phyloP scores from a whole-genome alignment of 164 flowering plant genomes.

The Dillenia suffruticosa region DNA sequence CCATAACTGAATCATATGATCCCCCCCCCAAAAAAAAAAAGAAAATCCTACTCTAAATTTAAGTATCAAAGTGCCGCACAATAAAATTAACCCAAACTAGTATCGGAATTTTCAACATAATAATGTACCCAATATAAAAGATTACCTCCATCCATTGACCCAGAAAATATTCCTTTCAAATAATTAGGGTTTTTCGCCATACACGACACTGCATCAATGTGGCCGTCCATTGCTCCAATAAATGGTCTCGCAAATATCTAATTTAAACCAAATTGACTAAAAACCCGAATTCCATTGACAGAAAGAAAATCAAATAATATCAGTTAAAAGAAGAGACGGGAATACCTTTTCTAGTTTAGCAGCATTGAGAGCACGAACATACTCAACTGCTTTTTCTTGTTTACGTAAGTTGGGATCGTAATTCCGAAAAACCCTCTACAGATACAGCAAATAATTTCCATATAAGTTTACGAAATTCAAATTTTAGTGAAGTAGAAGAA shows the following conservation, averaged over 20 bases:
- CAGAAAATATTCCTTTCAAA: slow-evolving; percentile 87
- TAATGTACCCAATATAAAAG: not conserved
- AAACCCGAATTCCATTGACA: not conserved
- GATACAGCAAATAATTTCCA: not conserved
- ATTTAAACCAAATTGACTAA: not conserved
- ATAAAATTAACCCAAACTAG: too few relatives aligned
- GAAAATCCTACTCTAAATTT: not conserved
- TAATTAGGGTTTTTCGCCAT: slow-evolving; percentile 93
- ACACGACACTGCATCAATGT: slow-evolving; percentile 71
- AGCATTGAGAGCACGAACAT: slow-evolving; percentile 82
- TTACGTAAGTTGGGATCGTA: slow-evolving; percentile 75
- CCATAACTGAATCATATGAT: not conserved
- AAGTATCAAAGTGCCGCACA: too few relatives aligned
- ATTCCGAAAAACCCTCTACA: slow-evolving; percentile 76
- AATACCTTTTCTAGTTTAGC: slow-evolving; percentile 88
- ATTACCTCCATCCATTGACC: slow-evolving; percentile 96
- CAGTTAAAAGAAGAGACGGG: not conserved
- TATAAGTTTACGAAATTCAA: not conserved
- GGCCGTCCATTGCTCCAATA: slow-evolving; percentile 94
- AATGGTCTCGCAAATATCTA: slow-evolving; percentile 95
- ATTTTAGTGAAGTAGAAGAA: not conserved
- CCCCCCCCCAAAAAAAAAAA: not conserved
- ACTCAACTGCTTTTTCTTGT: slow-evolving; percentile 84
- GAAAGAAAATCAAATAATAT: not conserved
- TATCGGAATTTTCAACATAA: too few relatives aligned